Percentiles rank a stretch among this genome's conserved stretches.
phyloP scores from a whole-genome alignment of 306 rosid genomes.

The Medicago ruthenica region DNA sequence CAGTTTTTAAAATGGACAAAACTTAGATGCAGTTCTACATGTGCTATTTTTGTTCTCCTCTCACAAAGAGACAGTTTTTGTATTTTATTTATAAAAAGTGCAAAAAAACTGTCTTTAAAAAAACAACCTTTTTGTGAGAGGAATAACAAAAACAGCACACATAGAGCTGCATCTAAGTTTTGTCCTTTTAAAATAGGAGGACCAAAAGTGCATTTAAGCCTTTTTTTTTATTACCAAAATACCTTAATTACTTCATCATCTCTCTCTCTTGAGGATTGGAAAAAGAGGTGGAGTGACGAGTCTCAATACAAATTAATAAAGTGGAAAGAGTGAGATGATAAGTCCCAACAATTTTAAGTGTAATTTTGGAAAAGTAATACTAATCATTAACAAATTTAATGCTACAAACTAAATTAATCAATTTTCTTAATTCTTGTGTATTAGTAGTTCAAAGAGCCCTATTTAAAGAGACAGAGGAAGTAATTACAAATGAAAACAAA shows the following conservation, averaged over 20 bases:
- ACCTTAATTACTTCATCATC: background rate
- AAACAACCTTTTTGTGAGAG: no score
- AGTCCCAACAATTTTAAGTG: background rate
- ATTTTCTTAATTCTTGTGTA: background rate
- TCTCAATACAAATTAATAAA: background rate
- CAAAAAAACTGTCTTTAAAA: no score
- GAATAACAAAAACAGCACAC: no score
- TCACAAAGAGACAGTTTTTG: no score
- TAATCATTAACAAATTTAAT: background rate
- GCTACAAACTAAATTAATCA: conserved; percentile 6
- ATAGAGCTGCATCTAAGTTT: no score
- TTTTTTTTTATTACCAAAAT: background rate
- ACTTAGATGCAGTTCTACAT: no score
- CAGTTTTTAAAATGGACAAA: no score
- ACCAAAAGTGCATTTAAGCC: no score
- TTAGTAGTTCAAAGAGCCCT: background rate
- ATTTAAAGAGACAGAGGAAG: background rate
- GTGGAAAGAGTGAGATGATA: background rate
- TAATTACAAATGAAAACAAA: conserved; percentile 14
- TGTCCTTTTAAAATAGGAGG: no score
- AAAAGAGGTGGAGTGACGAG: conserved; percentile 4
- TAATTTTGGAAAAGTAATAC: background rate
- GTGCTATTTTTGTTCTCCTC: no score
- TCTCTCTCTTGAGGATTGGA: conserved; percentile 12
- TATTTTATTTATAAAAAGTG: no score